These are phyloP conservation scores for Microbotryum lychnidis-dioicae DNA, from an alignment of 1,284 basidiomycete species.

Conservation along the genomic window DNA sequence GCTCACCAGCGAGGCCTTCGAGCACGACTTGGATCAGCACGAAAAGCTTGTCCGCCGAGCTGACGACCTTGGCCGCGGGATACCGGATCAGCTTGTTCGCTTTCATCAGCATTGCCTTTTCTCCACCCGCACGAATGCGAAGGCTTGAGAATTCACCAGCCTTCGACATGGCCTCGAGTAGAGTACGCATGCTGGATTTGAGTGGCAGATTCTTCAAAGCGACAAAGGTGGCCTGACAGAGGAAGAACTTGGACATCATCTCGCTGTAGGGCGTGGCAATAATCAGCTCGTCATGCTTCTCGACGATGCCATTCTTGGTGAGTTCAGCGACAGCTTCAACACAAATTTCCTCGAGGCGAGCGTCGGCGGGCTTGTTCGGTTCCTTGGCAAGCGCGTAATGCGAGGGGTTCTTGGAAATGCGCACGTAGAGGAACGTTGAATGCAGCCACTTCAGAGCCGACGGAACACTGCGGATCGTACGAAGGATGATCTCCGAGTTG, in stretches of 20 bases:
- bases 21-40: constrained; percentile 25
- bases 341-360: constrained; percentile 32
- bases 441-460: constrained; percentile 58
- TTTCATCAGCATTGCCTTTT: constrained; percentile 27
- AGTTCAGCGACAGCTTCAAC: constrained; percentile 27
- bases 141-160: constrained; percentile 38
- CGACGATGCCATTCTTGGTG: constrained; percentile 25
- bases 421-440: constrained; percentile 66
- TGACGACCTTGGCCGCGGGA: constrained; percentile 25
- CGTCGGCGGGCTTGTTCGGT: constrained; percentile 15
- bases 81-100: constrained; percentile 27
- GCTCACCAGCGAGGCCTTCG: constrained; percentile 21
- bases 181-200: constrained; percentile 20
- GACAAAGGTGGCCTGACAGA: constrained; percentile 29
- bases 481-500: constrained; percentile 82
- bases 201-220: constrained; percentile 19
- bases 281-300: constrained; percentile 9
- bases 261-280: constrained; percentile 25
- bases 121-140: constrained; percentile 39
- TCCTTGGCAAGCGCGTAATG: constrained; percentile 52
- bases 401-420: constrained; percentile 70
- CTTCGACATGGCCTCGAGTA: constrained; percentile 32
- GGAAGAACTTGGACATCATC: constrained; percentile 31
- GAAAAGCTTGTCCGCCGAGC: constrained; percentile 25
- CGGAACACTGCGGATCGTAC: constrained; percentile 60